phyloP scores from a whole-genome alignment of 2,329 filamentous ascomycete genomes.

The Epichloe brachyelytri region DNA sequence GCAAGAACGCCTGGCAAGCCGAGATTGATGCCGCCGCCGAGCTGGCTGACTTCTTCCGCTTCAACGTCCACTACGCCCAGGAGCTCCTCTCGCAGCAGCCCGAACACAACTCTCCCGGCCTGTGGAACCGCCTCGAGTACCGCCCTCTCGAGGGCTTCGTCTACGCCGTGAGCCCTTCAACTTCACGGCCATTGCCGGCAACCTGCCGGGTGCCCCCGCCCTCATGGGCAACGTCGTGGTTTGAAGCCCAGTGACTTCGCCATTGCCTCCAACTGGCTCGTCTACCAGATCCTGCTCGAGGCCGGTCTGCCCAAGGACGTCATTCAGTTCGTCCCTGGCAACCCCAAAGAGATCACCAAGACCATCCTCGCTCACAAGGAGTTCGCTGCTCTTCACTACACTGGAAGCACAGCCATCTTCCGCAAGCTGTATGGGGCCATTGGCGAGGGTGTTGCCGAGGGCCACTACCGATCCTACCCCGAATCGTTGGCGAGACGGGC shows the following conservation, averaged over 20 bases:
- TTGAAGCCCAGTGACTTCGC: conserved; percentile 90
- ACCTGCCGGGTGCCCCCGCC: conserved; percentile 70
- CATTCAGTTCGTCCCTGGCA: conserved; percentile 85
- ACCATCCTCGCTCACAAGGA: conserved; percentile 62
- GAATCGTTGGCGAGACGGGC: conserved; percentile 81
- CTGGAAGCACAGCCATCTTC: conserved; percentile 86
- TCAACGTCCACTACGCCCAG: conserved; percentile 89
- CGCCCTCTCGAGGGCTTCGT: conserved; percentile 88
- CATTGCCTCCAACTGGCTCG: conserved; percentile 80
- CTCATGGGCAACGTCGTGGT: conserved; percentile 89
- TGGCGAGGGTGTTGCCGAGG: conserved; percentile 65
- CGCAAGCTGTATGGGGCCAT: conserved; percentile 79
- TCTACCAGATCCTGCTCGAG: conserved; percentile 83
- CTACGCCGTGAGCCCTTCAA: conserved; percentile 90
- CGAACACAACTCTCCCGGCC: conserved; percentile 63
- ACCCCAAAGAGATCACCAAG: conserved; percentile 73
- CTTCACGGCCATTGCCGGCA: conserved; percentile 89
- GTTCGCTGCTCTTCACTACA: conserved; percentile 90
- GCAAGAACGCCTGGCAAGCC: conserved; percentile 98
- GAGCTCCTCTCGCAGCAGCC: conserved; percentile 85
- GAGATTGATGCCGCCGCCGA: conserved; percentile 95
- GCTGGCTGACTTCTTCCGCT: conserved; percentile 81
- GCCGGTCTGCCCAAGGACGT: conserved; percentile 81
- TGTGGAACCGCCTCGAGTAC: conserved; percentile 90
- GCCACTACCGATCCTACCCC: conserved; percentile 72